Percentiles rank a stretch among this genome's conserved stretches.
Evolutionary conservation across 2,329 filamentous ascomycete species (phyloP).

Genomic region (Pseudogymnoascus sp.): DNA sequence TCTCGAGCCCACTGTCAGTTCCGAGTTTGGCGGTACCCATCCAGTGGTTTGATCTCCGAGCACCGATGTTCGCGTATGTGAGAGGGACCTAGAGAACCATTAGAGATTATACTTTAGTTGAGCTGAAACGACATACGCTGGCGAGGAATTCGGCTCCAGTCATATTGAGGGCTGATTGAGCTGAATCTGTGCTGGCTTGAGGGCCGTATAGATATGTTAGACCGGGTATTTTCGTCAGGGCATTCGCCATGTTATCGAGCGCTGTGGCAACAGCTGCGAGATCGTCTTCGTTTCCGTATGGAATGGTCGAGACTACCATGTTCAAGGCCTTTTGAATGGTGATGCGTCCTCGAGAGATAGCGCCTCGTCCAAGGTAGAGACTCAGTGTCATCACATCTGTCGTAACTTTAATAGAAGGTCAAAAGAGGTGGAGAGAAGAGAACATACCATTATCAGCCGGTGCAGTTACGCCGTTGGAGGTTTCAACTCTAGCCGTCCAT

Average conservation of each 20-base stretch:
- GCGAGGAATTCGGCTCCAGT: neutral
- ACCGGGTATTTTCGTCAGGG: constrained; percentile 43
- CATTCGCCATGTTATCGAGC: constrained; percentile 50
- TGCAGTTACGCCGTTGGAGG: constrained; percentile 14
- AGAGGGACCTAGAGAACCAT: neutral
- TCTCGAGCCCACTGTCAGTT: constrained; percentile 42
- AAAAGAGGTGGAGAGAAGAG: neutral
- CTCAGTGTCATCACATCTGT: constrained; percentile 43
- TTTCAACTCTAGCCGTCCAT: constrained; percentile 58
- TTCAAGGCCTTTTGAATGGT: constrained; percentile 49
- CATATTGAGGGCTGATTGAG: neutral
- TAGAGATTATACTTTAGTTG: neutral
- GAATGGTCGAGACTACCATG: constrained; percentile 49
- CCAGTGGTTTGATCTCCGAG: constrained; percentile 35
- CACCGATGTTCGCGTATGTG: neutral
- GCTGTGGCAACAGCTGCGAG: constrained; percentile 54
- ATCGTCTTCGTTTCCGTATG: constrained; percentile 54
- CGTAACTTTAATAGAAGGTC: neutral
- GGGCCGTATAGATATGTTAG: constrained; percentile 50
- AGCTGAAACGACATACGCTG: neutral
- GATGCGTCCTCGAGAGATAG: constrained; percentile 51
- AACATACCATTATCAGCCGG: neutral
- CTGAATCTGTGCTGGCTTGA: constrained; percentile 41
- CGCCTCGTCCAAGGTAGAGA: constrained; percentile 56
- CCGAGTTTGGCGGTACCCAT: constrained; percentile 54